Conservation (phyloP, 2,329 filamentous ascomycete species). For the Microcyclosporella mali region DNA sequence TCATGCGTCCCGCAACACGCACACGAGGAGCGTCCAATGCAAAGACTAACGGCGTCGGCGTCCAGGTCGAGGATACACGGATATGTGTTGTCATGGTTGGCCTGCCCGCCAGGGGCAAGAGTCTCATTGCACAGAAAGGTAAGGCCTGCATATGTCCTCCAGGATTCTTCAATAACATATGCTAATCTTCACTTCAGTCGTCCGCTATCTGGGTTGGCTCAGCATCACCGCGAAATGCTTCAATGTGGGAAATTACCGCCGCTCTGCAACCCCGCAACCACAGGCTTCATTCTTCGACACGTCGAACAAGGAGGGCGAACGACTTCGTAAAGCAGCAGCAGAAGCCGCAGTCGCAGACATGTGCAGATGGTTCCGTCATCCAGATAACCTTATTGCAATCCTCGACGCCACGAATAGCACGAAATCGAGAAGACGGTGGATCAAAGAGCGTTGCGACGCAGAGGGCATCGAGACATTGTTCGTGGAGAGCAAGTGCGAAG, state of each 20-base stretch:
- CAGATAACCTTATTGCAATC: conserved; percentile 79
- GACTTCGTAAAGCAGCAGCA: conserved; percentile 77
- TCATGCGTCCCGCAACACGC: conserved; percentile 37
- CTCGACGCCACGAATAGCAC: conserved; percentile 97
- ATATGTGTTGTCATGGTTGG: conserved; percentile 99
- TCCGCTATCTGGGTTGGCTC: conserved; percentile 93
- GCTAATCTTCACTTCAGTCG: conserved; percentile 44
- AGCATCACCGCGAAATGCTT: conserved; percentile 91
- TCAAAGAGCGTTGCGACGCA: conserved; percentile 68
- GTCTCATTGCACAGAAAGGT: conserved; percentile 84
- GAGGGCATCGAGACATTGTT: conserved; percentile 81
- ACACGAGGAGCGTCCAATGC: conserved; percentile 23
- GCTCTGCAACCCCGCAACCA: conserved; percentile 81
- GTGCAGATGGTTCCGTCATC: conserved; percentile 79
- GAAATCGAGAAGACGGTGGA: conserved; percentile 83
- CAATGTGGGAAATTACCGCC: conserved; percentile 95
- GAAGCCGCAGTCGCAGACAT: conserved; percentile 91
- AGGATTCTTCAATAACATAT: background rate
- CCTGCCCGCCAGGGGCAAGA: conserved; percentile 90
- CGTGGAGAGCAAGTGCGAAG: conserved; percentile 94
- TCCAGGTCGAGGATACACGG: conserved; percentile 89
- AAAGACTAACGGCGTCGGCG: conserved; percentile 57
- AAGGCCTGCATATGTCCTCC: conserved; percentile 2
- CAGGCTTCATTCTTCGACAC: conserved; percentile 93
- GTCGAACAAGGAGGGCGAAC: conserved; percentile 82